These are phyloP conservation scores for Hypomyces rosellus DNA, from an alignment of 2,329 filamentous ascomycete genomes.

Conservation along the genomic window DNA sequence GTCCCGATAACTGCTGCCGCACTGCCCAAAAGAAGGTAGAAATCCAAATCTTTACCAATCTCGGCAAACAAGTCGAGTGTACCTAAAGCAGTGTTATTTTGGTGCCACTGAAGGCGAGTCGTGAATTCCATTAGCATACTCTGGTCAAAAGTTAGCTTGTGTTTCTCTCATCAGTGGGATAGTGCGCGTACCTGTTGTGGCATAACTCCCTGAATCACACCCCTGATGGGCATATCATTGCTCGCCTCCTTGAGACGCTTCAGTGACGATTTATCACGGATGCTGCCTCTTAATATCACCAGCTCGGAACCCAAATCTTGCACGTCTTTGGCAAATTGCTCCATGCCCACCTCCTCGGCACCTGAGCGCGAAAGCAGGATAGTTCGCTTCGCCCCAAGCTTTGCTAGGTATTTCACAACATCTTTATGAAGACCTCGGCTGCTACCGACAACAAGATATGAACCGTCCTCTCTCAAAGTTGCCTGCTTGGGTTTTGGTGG, in stretches of 20 bases:
- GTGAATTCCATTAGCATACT: no score
- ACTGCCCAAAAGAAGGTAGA: slow-evolving; percentile 5
- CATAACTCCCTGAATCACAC: slow-evolving; percentile 6
- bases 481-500: slow-evolving; percentile 7
- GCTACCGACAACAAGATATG: slow-evolving; percentile 4
- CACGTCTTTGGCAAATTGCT: neutral
- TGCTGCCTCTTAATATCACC: slow-evolving; percentile 1
- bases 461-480: slow-evolving; percentile 2
- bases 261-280: neutral
- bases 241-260: slow-evolving; percentile 1
- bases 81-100: neutral
- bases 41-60: slow-evolving; percentile 7
- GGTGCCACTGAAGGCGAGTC: no score
- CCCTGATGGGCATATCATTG: neutral
- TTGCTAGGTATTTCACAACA: slow-evolving; percentile 6
- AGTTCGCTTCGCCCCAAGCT: slow-evolving; percentile 6
- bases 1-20: slow-evolving; percentile 3
- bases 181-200: neutral
- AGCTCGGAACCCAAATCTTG: slow-evolving; percentile 3
- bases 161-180: no score
- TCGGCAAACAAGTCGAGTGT: neutral
- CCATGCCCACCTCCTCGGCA: neutral
- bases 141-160: no score
- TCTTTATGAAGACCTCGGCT: neutral
- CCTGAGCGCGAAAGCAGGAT: neutral